Evolutionary conservation across 352 stramenopile genomes (phyloP).

Genomic region (Phytophthora macrochlamydospora): DNA sequence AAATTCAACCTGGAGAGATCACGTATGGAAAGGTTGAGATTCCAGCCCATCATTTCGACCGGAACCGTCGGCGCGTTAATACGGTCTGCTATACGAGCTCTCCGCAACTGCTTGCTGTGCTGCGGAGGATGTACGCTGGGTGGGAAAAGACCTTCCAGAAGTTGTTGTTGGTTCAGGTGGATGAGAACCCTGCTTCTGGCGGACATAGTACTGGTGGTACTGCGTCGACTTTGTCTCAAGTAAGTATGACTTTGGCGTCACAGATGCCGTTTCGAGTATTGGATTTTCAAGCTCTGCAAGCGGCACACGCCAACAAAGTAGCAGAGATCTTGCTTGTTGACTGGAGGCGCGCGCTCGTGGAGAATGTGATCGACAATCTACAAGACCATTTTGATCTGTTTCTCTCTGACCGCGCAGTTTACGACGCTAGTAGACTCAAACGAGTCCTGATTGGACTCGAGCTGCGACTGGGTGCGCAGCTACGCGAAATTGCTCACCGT

Average conservation of each 20-base stretch:
- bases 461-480: slow-evolving; percentile 84
- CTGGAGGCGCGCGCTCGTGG: slow-evolving; percentile 89
- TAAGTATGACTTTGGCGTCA: slow-evolving; percentile 37
- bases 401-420: slow-evolving; percentile 75
- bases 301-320: slow-evolving; percentile 73
- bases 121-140: slow-evolving; percentile 89
- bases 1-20: slow-evolving; percentile 22
- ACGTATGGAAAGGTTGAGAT: slow-evolving; percentile 84
- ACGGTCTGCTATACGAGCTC: slow-evolving; percentile 63
- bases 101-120: slow-evolving; percentile 68
- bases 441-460: slow-evolving; percentile 87
- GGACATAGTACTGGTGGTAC: slow-evolving; percentile 2
- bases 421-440: slow-evolving; percentile 58
- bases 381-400: slow-evolving; percentile 95
- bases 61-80: slow-evolving; percentile 55
- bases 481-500: slow-evolving; percentile 69
- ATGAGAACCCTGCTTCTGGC: slow-evolving; percentile 19
- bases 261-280: slow-evolving; percentile 85
- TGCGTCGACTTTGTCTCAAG: neutral
- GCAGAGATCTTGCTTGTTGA: slow-evolving; percentile 83
- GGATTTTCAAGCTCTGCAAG: slow-evolving; percentile 86
- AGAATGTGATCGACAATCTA: slow-evolving; percentile 94
- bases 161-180: slow-evolving; percentile 69
- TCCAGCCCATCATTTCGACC: slow-evolving; percentile 66
- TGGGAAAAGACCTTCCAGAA: slow-evolving; percentile 91